phyloP scores from a whole-genome alignment of 129 eudicot species.

The Flaveria brownii region DNA sequence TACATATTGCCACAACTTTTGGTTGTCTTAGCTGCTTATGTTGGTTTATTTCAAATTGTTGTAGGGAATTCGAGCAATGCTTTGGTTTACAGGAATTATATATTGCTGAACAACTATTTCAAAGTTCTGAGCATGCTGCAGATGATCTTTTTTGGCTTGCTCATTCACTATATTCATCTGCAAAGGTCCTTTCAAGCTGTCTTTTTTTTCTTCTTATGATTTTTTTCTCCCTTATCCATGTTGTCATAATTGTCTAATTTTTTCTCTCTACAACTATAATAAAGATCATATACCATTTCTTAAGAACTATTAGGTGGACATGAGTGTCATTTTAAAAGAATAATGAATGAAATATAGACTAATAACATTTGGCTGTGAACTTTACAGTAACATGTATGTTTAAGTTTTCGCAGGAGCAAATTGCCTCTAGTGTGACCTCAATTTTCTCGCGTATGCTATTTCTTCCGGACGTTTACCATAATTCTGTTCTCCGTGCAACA shows the following conservation, averaged over 20 bases:
- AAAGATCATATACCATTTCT: background rate
- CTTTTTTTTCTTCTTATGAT: background rate
- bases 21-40: conserved; percentile 3
- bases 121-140: conserved; percentile 68
- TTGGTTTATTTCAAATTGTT: conserved; percentile 24
- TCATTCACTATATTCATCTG: conserved; percentile 61
- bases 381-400: background rate
- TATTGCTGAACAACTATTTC: conserved; percentile 83
- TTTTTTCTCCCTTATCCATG: background rate
- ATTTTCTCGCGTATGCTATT: conserved; percentile 73
- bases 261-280: conserved; percentile 7
- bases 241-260: background rate
- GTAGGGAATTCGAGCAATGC: conserved; percentile 57
- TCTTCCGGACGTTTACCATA: conserved; percentile 74
- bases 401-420: conserved; percentile 64
- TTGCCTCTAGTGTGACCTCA: conserved; percentile 64
- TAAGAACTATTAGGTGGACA: background rate
- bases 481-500: conserved; percentile 58
- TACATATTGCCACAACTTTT: background rate
- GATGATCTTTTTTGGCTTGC: conserved; percentile 86
- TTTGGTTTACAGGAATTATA: conserved; percentile 70
- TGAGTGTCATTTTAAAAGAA: background rate
- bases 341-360: background rate
- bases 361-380: conserved; percentile 9
- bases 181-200: conserved; percentile 55